These are phyloP conservation scores for Alternaria panax DNA, from an alignment of 2,329 filamentous ascomycete genomes.

Conservation along the genomic window DNA sequence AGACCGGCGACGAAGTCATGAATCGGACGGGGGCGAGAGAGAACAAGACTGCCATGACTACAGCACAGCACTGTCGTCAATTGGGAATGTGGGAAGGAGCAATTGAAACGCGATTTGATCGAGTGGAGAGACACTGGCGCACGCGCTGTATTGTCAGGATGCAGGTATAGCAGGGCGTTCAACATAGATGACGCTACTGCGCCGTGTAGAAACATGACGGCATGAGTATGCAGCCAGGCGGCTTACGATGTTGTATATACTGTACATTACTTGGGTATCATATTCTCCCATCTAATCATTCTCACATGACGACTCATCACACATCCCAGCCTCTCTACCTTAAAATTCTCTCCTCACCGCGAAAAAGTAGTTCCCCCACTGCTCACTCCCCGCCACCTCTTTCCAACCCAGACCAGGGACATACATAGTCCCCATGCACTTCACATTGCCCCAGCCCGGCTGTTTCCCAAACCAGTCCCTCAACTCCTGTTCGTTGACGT, in stretches of 20 bases:
- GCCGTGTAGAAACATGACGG: not conserved
- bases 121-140: not conserved
- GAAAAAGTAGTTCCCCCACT: slow-evolving; percentile 95
- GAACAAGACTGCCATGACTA: not conserved
- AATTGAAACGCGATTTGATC: too few relatives aligned
- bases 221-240: not conserved
- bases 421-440: slow-evolving; percentile 84
- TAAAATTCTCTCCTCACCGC: slow-evolving; percentile 68
- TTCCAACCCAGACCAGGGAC: slow-evolving; percentile 91
- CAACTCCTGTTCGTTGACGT: slow-evolving; percentile 86
- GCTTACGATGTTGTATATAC: slow-evolving; percentile 5
- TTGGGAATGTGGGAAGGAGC: too few relatives aligned
- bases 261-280: slow-evolving; percentile 20
- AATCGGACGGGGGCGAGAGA: not conserved
- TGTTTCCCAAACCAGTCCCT: slow-evolving; percentile 55
- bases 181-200: not conserved
- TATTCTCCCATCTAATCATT: slow-evolving; percentile 3
- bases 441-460: slow-evolving; percentile 55
- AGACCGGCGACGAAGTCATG: slow-evolving; percentile 22
- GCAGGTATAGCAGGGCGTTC: slow-evolving; percentile 6
- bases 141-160: not conserved
- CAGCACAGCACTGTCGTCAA: too few relatives aligned
- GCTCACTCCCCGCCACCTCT: slow-evolving; percentile 80
- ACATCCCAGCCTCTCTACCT: not conserved
- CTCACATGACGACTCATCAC: not conserved